Evolutionary conservation across 306 rosid genomes (phyloP), one percentile per base, ranked within the genome.

Genomic region (Lathyrus sativus): DNA sequence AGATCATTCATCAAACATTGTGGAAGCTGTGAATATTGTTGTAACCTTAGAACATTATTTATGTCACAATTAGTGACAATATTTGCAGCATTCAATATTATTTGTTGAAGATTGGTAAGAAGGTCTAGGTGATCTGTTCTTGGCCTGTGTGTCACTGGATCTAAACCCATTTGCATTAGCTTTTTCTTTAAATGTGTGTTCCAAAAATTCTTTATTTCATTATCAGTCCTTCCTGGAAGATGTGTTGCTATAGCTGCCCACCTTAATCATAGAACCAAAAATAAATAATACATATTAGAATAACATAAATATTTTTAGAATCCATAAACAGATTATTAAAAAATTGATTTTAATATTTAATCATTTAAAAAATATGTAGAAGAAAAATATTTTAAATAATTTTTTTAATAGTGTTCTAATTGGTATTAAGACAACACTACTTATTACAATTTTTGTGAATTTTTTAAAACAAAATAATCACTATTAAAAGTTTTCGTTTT

Each of bases 161-260:
- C 96, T 55, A 90, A 77, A 4, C 95, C 96, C 91, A 88, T 90
- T 74, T 82, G 82, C 18, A 88, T 39, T 43, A 88, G 90, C 79
- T 88, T 91, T 50, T 88, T 91, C 89, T 84, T 91, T 7, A 91
- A 45, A 75, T 86, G 92, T 0, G 95, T 91, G 75, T 91, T 91
- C 96, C 97, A 91, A 4, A 86, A 83, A 56, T 91, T 91, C 75
- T 91, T 91, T 2, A 91, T 86, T 43, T 91, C 97, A 58, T 90
- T 90, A 55, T 90, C 96, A 1, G 95, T 90, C 60, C 96, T 72
- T 10, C 97, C 92, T 7, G 95, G 92, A 8, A 88, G 74, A 86
- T 86, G 89, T n/a, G 81, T 78, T 22, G 97, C 92, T 81, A 91
- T 91, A 3, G 88, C 79, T 1, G 97, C 83, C 97, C 97, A 91